Conservation (phyloP, 495 filamentous ascomycete genomes). For the Polyplosphaeria fusca region DNA sequence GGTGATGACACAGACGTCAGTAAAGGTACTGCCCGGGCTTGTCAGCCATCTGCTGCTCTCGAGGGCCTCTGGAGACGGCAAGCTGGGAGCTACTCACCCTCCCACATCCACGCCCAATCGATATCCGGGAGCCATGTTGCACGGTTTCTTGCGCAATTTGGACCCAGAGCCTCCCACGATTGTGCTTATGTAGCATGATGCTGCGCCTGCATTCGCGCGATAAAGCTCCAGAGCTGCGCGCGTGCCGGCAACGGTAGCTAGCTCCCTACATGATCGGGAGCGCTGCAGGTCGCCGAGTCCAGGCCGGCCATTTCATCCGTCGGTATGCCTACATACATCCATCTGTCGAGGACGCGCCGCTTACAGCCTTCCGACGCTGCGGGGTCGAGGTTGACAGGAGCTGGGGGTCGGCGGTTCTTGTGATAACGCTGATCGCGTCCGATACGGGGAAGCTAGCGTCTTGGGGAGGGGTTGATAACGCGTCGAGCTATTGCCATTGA, state of each 20-base stretch:
- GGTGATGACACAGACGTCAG: slow-evolving; percentile 48
- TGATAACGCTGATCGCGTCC: not conserved
- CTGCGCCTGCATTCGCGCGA: too few species aligned
- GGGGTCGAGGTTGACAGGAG: not conserved
- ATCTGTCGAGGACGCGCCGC: not conserved
- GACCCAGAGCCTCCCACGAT: too few species aligned
- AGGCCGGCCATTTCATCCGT: not conserved
- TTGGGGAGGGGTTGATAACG: not conserved
- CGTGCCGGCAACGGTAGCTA: too few species aligned
- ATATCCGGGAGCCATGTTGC: slow-evolving; percentile 18
- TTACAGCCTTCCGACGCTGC: slow-evolving; percentile 2
- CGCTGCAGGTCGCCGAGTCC: slow-evolving; percentile 9
- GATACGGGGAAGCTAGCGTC: not conserved
- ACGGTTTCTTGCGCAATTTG: too few species aligned
- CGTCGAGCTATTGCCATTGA: too few species aligned
- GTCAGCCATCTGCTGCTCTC: not conserved
- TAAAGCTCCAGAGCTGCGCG: too few species aligned
- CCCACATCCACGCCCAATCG: slow-evolving; percentile 22
- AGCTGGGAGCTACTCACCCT: slow-evolving; percentile 5
- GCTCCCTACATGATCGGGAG: slow-evolving; percentile 13
- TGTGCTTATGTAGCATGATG: too few species aligned
- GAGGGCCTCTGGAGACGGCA: not conserved
- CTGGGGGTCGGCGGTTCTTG: not conserved
- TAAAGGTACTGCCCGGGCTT: slow-evolving; percentile 49
- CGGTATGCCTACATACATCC: not conserved